Percentiles rank a stretch among this genome's conserved stretches.
phyloP scores from a whole-genome alignment of 2,329 filamentous ascomycete species.

The Penicillium sp. region DNA sequence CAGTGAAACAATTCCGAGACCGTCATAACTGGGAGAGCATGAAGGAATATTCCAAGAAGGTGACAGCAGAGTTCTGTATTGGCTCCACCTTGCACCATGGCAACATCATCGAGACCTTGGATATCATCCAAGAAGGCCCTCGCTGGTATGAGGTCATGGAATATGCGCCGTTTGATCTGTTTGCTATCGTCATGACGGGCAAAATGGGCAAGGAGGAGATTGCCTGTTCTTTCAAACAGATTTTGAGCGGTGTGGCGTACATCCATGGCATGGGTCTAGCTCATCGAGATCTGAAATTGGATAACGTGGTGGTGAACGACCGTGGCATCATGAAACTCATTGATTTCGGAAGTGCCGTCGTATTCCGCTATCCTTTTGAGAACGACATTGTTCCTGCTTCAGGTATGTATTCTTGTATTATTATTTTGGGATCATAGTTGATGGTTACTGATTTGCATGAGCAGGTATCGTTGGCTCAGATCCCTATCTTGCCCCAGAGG shows the following conservation, averaged over 20 bases:
- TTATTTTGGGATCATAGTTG: background rate
- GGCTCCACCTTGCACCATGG: constrained; percentile 95
- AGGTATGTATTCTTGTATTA: constrained; percentile 55
- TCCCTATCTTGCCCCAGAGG: constrained; percentile 93
- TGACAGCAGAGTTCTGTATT: constrained; percentile 97
- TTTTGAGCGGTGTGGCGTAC: constrained; percentile 90
- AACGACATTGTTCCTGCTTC: constrained; percentile 76
- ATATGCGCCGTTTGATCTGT: constrained; percentile 91
- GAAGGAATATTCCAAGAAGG: constrained; percentile 95
- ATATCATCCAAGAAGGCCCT: constrained; percentile 90
- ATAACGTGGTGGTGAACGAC: constrained; percentile 97
- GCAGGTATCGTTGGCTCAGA: constrained; percentile 79
- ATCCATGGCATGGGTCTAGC: constrained; percentile 92
- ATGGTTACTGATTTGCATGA: constrained; percentile 8
- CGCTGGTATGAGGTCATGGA: constrained; percentile 99
- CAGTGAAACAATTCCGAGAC: constrained; percentile 93
- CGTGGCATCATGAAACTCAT: constrained; percentile 99
- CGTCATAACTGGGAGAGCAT: constrained; percentile 91
- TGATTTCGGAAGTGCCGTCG: constrained; percentile 95
- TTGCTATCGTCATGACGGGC: constrained; percentile 98
- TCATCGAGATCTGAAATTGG: constrained; percentile 91
- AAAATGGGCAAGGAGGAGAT: constrained; percentile 93
- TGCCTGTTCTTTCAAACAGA: constrained; percentile 87
- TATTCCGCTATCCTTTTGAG: constrained; percentile 97
- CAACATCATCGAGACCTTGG: constrained; percentile 96